Evolutionary conservation across 2,329 filamentous ascomycete genomes (phyloP).

Genomic region (Gaeumannomyces tritici): DNA sequence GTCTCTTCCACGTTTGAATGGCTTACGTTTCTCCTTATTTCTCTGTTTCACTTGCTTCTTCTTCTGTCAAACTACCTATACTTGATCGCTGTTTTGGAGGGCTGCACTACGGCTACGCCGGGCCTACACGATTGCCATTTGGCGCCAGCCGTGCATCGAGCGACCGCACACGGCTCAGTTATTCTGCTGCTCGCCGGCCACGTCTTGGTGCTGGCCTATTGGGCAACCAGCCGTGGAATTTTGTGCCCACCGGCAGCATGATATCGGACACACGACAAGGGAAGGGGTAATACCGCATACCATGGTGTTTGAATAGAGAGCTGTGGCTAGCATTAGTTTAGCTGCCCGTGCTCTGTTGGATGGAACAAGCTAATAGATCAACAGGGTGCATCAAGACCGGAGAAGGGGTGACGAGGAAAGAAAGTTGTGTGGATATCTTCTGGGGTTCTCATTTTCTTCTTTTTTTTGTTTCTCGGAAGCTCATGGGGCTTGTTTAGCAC

Average conservation of each 20-base stretch:
- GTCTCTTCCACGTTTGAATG: neutral
- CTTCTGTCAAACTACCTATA: neutral
- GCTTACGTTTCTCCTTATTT: neutral
- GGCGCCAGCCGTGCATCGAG: neutral
- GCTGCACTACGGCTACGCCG: neutral
- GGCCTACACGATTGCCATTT: neutral
- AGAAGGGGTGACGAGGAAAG: neutral
- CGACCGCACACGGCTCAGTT: neutral
- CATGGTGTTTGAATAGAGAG: neutral
- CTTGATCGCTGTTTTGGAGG: neutral
- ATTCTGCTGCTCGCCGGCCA: neutral
- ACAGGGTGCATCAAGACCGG: neutral
- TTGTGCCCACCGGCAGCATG: neutral
- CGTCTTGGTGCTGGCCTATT: neutral
- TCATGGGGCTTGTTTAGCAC: neutral
- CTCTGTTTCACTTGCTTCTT: neutral
- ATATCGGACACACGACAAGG: neutral
- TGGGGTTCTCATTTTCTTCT: neutral
- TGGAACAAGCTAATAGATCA: neutral
- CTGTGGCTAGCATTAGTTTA: neutral
- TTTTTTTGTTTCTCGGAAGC: neutral
- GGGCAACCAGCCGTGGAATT: neutral
- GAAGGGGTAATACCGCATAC: neutral
- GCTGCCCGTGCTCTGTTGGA: neutral
- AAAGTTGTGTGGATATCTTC: neutral